phyloP scores from a whole-genome alignment of 1,284 basidiomycete species.

The Rhizopogon parksii region DNA sequence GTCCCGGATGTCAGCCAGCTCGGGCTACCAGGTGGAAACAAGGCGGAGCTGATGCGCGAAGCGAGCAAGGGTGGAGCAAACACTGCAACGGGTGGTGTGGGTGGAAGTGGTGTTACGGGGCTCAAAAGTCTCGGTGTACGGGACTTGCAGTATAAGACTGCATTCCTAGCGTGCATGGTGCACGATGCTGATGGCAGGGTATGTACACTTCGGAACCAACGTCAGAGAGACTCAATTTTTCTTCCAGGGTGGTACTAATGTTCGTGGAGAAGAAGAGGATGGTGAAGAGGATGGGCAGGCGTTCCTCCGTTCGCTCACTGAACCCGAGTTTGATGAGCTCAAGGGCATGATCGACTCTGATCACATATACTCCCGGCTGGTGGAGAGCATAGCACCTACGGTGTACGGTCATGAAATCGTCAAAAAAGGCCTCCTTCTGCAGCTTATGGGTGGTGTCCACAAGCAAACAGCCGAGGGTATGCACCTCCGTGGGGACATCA shows the following conservation, averaged over 20 bases:
- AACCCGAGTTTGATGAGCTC: slow-evolving; percentile 93
- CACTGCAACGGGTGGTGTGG: slow-evolving; percentile 60
- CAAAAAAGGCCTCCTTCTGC: slow-evolving; percentile 96
- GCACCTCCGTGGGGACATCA: slow-evolving; percentile 95
- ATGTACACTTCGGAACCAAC: slow-evolving; percentile 27
- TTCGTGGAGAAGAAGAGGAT: slow-evolving; percentile 80
- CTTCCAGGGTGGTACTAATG: slow-evolving; percentile 68
- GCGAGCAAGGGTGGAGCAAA: slow-evolving; percentile 59
- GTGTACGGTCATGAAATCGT: slow-evolving; percentile 98
- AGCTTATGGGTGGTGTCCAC: slow-evolving; percentile 99
- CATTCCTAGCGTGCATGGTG: slow-evolving; percentile 97
- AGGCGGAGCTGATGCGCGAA: slow-evolving; percentile 87
- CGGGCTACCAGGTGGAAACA: slow-evolving; percentile 90
- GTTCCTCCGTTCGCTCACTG: slow-evolving; percentile 84
- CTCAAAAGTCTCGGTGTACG: slow-evolving; percentile 92
- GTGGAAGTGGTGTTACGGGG: slow-evolving; percentile 87
- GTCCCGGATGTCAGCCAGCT: slow-evolving; percentile 98
- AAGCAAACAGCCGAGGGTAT: slow-evolving; percentile 96
- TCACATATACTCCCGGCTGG: slow-evolving; percentile 91
- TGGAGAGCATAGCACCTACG: slow-evolving; percentile 94
- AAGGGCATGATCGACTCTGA: slow-evolving; percentile 89
- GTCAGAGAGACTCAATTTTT: slow-evolving; percentile 5
- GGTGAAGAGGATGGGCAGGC: slow-evolving; percentile 71
- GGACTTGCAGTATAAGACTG: slow-evolving; percentile 97
- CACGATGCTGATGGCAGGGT: slow-evolving; percentile 84